Conservation (phyloP, 176 grass and related monocot genomes). For the Pontederia paniculata region DNA sequence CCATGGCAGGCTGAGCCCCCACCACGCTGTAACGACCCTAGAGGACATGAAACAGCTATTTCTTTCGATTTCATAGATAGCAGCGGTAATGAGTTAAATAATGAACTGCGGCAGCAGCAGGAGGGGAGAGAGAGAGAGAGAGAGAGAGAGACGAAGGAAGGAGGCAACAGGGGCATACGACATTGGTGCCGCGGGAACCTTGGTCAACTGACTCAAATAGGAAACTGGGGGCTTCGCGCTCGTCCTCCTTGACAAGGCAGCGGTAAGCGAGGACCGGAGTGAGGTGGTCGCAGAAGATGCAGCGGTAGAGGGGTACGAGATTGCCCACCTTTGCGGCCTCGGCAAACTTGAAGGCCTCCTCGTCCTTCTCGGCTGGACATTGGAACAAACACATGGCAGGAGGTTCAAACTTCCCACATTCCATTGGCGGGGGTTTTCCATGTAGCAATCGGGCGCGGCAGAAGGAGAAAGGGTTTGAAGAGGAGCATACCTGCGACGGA, state of each 20-base stretch:
- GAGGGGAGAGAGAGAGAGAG: too few species aligned
- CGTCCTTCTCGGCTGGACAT: conserved; percentile 39
- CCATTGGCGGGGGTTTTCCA: too few species aligned
- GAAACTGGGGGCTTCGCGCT: conserved; percentile 85
- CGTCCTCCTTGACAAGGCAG: conserved; percentile 81
- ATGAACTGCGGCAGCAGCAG: background rate
- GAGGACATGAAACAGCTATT: too few species aligned
- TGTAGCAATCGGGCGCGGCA: too few species aligned
- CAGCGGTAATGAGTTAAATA: too few species aligned
- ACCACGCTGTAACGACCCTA: conserved; percentile 91
- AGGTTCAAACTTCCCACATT: too few species aligned
- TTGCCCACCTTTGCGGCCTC: conserved; percentile 40
- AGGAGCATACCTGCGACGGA: background rate
- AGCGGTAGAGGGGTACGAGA: conserved; percentile 50
- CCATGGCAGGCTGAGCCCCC: conserved; percentile 68
- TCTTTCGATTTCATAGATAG: too few species aligned
- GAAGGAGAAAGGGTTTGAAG: background rate
- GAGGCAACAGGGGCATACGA: conserved; percentile 23
- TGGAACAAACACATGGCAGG: background rate
- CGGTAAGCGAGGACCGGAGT: conserved; percentile 83
- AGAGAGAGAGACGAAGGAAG: background rate
- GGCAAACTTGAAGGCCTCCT: conserved; percentile 49
- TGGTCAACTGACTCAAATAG: conserved; percentile 95
- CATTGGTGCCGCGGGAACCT: conserved; percentile 64
- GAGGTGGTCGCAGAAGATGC: conserved; percentile 80